Percentiles rank a stretch among this genome's conserved stretches.
Evolutionary conservation across 2,329 filamentous ascomycete species (phyloP).

Genomic region (Neoascochyta sp.): DNA sequence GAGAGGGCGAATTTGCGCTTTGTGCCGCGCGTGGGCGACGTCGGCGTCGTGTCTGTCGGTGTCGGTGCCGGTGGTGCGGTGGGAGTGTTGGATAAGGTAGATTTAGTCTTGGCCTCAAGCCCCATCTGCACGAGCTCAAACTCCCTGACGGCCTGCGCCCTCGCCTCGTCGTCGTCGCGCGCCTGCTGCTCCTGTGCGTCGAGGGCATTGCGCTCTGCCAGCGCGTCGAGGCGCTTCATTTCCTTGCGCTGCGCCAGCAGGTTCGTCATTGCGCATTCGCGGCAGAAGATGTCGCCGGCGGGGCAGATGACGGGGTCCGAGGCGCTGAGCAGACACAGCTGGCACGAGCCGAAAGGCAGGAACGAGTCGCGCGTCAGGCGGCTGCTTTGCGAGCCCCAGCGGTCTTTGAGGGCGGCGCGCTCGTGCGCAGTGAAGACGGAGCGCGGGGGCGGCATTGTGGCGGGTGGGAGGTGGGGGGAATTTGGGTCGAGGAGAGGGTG

Average conservation of each 20-base stretch:
- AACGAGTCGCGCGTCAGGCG: slow-evolving; percentile 87
- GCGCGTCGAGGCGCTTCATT: slow-evolving; percentile 74
- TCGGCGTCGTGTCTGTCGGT: slow-evolving; percentile 31
- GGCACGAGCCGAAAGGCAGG: slow-evolving; percentile 83
- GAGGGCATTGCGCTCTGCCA: slow-evolving; percentile 57
- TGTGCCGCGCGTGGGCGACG: slow-evolving; percentile 39
- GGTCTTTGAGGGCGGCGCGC: slow-evolving; percentile 72
- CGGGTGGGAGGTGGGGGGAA: too few relatives aligned
- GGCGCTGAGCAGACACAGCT: slow-evolving; percentile 78
- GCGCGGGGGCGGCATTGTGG: slow-evolving; percentile 28
- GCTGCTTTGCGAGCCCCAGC: slow-evolving; percentile 79
- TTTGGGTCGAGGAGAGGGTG: too few relatives aligned
- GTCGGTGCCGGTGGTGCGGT: too few relatives aligned
- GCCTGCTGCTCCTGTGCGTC: slow-evolving; percentile 60
- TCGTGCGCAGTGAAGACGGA: slow-evolving; percentile 89
- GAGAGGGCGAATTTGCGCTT: slow-evolving; percentile 82
- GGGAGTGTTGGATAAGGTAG: too few relatives aligned
- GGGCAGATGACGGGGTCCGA: slow-evolving; percentile 78
- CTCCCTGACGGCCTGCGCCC: slow-evolving; percentile 66
- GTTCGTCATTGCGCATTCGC: slow-evolving; percentile 87
- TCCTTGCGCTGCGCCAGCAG: slow-evolving; percentile 90
- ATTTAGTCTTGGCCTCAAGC: slow-evolving; percentile 40
- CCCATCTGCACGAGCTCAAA: slow-evolving; percentile 83
- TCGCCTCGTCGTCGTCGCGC: slow-evolving; percentile 65
- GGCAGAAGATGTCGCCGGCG: slow-evolving; percentile 83